Base-by-base conservation (phyloP, 495 filamentous ascomycete species). In the Penicillium mononematosum region DNA sequence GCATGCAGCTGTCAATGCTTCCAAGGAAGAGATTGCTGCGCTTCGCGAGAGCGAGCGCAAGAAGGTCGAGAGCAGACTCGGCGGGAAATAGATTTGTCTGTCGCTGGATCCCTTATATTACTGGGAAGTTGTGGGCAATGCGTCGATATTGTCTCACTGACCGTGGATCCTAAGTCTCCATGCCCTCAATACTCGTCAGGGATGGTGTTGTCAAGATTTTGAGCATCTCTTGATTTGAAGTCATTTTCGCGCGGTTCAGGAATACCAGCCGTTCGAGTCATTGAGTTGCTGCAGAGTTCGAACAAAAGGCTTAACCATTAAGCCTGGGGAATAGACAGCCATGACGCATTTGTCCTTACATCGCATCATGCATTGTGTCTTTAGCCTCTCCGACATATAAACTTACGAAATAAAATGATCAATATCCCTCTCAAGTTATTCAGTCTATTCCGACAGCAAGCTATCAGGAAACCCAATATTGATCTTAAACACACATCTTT, bases 31-130 rank as follows among this genome's bases (percentile, higher is more conserved):
- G 73, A 70, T 96, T 39, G 78, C 79, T 56, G 78, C 81, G 55
- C 68, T 91, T 34, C 80, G 75, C 69, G 76, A 87, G 47, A 64
- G 74, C 48, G 92, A 96, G 83, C 86, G 78, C 72, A 71, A 66
- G 64, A 92, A 85, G 83, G 83, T 86, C 57, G 92, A 97, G 80
- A 64, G 68, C 56, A 82, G 90, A 62, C 72, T 96, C 65, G 75
- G 65, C 27, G 59, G 55, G 43, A 71, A 65, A 59, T 75, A 68
- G 61, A 56, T 47, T 56, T 45, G 16, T 27, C 10, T 27, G 6
- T 42, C 0, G 5, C n/a, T 46, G 20, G 29, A 54, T 25, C 24
- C 24, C 24, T 25, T 25, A 25, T 5, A 25, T 6, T n/a, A 16
- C 3, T 29, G 29, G 24, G 42, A 25, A 24, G 16, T 12, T 54